These are phyloP conservation scores for Entrophospora sp. DNA, from an alignment of 192 early-diverging fungal genomes.

Conservation along the genomic window DNA sequence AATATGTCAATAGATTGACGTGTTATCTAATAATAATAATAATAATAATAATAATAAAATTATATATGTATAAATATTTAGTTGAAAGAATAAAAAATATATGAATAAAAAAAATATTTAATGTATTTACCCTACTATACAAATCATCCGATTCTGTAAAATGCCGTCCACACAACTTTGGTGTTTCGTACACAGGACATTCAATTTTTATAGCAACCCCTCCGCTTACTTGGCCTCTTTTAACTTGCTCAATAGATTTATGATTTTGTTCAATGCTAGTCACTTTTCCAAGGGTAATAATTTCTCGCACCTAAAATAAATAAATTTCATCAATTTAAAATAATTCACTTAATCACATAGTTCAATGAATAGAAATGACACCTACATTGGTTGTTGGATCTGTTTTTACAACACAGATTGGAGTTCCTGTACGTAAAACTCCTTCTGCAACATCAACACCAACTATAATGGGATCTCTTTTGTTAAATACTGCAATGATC, in stretches of 20 bases:
- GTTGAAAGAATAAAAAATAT: not conserved
- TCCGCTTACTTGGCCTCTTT: slow-evolving; percentile 72
- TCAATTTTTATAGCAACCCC: slow-evolving; percentile 92
- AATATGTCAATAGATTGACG: slow-evolving; percentile 89
- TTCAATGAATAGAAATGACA: not conserved
- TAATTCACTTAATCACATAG: not conserved
- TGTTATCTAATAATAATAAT: slow-evolving; percentile 55
- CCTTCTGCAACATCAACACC: slow-evolving; percentile 96
- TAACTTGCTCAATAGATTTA: slow-evolving; percentile 71
- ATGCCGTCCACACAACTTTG: slow-evolving; percentile 89
- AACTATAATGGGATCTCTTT: slow-evolving; percentile 88
- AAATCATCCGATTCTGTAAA: slow-evolving; percentile 77
- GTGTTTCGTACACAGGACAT: slow-evolving; percentile 67
- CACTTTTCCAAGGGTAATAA: slow-evolving; percentile 78
- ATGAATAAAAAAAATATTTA: not conserved
- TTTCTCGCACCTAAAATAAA: slow-evolving; percentile 43
- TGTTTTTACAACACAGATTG: slow-evolving; percentile 76
- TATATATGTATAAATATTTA: not conserved
- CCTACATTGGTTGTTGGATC: slow-evolving; percentile 54
- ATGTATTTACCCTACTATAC: slow-evolving; percentile 42
- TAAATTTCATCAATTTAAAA: not conserved
- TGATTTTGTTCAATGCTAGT: slow-evolving; percentile 89
- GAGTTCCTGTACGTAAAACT: slow-evolving; percentile 78
- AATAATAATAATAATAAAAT: not conserved
- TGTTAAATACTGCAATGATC: slow-evolving; percentile 93